Percentiles rank a stretch among this genome's conserved stretches.
Evolutionary conservation across 2,329 filamentous ascomycete genomes (phyloP).

Genomic region (Colletotrichum scovillei): DNA sequence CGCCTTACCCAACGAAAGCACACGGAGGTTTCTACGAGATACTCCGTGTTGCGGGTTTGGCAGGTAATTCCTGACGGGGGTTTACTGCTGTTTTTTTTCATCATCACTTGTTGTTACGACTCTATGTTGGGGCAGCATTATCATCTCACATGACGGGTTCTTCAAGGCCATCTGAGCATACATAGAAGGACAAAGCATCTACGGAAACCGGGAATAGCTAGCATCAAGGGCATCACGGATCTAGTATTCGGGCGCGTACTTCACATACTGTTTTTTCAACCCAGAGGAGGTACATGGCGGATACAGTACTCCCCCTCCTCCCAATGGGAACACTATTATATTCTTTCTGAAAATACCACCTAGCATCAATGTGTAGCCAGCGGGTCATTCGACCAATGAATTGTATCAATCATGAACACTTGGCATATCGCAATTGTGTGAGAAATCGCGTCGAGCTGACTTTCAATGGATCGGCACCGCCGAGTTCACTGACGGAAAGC

Average conservation of each 20-base stretch:
- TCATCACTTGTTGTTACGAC: background rate
- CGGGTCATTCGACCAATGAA: background rate
- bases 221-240: background rate
- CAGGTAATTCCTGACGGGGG: background rate
- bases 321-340: background rate
- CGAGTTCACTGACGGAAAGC: background rate
- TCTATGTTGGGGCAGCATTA: background rate
- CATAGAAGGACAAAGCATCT: conserved; percentile 24
- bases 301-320: conserved; percentile 36
- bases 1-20: conserved; percentile 10
- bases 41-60: conserved; percentile 11
- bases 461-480: background rate
- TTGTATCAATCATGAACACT: background rate
- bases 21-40: conserved; percentile 19
- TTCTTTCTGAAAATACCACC: background rate
- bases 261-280: background rate
- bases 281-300: conserved; percentile 30
- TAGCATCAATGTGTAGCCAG: conserved; percentile 6
- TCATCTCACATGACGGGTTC: background rate
- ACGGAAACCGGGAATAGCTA: background rate
- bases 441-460: background rate
- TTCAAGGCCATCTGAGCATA: conserved; percentile 13
- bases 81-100: background rate
- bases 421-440: background rate
- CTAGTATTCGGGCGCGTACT: conserved; percentile 11